A percentile compares a stretch with the other conserved stretches of the same genome.
Conservation (phyloP, 441 rosid species). For the Melastoma candidum region DNA sequence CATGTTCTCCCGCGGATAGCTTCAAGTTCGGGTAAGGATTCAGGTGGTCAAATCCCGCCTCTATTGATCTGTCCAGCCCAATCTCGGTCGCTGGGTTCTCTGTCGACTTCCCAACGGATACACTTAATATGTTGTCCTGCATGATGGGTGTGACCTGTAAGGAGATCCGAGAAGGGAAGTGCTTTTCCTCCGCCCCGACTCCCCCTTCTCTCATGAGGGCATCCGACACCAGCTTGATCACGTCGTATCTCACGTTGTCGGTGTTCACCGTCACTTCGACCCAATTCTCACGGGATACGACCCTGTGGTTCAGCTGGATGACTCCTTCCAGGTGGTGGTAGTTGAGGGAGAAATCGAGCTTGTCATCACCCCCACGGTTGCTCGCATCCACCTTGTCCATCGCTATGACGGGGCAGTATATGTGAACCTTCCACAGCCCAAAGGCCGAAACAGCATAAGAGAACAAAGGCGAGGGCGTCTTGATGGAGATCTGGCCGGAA, state of each 20-base stretch:
- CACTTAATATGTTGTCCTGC: slow-evolving; percentile 61
- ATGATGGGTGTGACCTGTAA: slow-evolving; percentile 52
- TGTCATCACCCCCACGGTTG: slow-evolving; percentile 40
- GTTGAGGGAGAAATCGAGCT: slow-evolving; percentile 58
- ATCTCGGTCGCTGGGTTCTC: slow-evolving; percentile 49
- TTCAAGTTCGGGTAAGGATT: slow-evolving; percentile 54
- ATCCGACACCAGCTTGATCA: slow-evolving; percentile 41
- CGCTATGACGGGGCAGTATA: slow-evolving; percentile 75
- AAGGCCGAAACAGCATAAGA: slow-evolving; percentile 53
- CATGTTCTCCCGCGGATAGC: slow-evolving; percentile 47
- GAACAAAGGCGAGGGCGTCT: slow-evolving; percentile 67
- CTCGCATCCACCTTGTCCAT: slow-evolving; percentile 55
- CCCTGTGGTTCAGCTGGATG: slow-evolving; percentile 57
- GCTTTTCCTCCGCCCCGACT: slow-evolving; percentile 55
- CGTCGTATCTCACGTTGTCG: slow-evolving; percentile 79
- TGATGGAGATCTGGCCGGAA: slow-evolving; percentile 16
- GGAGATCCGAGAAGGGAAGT: slow-evolving; percentile 74
- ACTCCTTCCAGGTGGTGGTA: slow-evolving; percentile 89
- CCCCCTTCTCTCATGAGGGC: slow-evolving; percentile 56
- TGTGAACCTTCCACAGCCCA: slow-evolving; percentile 75
- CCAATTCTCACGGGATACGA: slow-evolving; percentile 48
- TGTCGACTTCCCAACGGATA: slow-evolving; percentile 65
- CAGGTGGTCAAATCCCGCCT: slow-evolving; percentile 61
- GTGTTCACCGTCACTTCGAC: slow-evolving; percentile 44
- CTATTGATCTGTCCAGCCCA: slow-evolving; percentile 36